Percentiles rank a stretch among this genome's conserved stretches.
Conservation (phyloP, 257 asterid species). For the Solanum clarkiae region DNA sequence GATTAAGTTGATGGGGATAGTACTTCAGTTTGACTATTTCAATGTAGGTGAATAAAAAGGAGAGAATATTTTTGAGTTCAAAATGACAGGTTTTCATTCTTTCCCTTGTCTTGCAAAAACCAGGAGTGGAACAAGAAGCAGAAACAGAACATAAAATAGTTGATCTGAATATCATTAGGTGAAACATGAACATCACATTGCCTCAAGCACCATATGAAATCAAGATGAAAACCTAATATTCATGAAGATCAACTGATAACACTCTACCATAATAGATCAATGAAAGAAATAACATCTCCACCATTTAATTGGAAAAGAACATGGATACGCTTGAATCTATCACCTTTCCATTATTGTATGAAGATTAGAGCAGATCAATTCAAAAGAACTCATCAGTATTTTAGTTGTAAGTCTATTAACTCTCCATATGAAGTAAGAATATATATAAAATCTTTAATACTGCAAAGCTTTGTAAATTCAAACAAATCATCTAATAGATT, state of each 20-base stretch:
- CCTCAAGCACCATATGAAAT: not conserved
- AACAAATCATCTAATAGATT: not conserved
- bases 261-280: not conserved
- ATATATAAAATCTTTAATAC: not conserved
- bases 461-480: not conserved
- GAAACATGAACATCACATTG: not conserved
- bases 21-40: not conserved
- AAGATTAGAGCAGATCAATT: not conserved
- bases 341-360: not conserved
- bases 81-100: not conserved
- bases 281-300: not conserved
- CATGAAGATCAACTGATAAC: not conserved
- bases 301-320: not conserved
- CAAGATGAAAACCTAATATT: not conserved
- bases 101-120: not conserved
- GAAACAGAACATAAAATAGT: not conserved
- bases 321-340: not conserved
- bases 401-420: not conserved
- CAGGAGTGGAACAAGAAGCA: not conserved
- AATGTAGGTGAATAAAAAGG: not conserved
- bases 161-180: not conserved
- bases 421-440: not conserved
- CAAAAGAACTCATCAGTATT: not conserved
- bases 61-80: not conserved
- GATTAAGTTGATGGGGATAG: not conserved